These are phyloP conservation scores for Paralagenidium karlingii DNA, from an alignment of 352 stramenopile genomes.

Conservation along the genomic window DNA sequence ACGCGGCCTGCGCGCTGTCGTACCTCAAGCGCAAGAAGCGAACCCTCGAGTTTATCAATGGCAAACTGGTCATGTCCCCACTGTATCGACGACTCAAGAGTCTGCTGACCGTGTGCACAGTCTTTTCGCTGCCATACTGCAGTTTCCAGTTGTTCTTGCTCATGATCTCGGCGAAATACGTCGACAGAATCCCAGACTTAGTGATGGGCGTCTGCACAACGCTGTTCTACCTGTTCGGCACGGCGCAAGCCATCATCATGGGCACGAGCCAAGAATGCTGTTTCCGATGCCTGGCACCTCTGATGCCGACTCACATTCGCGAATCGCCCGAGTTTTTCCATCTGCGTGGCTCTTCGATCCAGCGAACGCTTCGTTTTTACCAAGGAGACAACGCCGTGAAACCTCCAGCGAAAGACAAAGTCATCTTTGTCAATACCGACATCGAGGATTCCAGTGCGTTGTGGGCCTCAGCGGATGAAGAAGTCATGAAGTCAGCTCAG, in stretches of 20 bases:
- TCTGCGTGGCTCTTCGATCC: constrained; percentile 2
- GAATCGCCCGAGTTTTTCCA: constrained; percentile 31
- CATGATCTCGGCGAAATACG: constrained; percentile 16
- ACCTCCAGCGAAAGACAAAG: constrained; percentile 17
- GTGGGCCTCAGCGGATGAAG: constrained; percentile 26
- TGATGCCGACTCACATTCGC: constrained; percentile 35
- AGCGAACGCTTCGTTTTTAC: neutral
- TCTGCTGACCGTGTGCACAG: constrained; percentile 4
- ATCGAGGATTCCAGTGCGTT: constrained; percentile 68
- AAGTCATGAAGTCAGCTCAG: constrained; percentile 49
- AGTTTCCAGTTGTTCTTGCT: constrained; percentile 32
- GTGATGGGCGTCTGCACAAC: constrained; percentile 36
- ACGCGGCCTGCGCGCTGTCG: neutral
- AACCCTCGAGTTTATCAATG: neutral
- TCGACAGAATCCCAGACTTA: constrained; percentile 40
- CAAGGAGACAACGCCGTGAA: neutral
- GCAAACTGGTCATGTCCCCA: neutral
- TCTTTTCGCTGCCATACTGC: constrained; percentile 62
- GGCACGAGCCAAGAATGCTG: constrained; percentile 50
- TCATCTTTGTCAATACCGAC: constrained; percentile 72
- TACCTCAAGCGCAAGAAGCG: neutral
- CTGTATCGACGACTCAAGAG: neutral
- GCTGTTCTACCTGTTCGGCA: constrained; percentile 54
- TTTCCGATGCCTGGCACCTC: constrained; percentile 28
- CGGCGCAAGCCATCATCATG: constrained; percentile 49